A percentile compares a stretch with the other conserved stretches of the same genome.
Conservation (phyloP, 768 basidiomycete genomes). For the Pulveroboletus ravenelii region DNA sequence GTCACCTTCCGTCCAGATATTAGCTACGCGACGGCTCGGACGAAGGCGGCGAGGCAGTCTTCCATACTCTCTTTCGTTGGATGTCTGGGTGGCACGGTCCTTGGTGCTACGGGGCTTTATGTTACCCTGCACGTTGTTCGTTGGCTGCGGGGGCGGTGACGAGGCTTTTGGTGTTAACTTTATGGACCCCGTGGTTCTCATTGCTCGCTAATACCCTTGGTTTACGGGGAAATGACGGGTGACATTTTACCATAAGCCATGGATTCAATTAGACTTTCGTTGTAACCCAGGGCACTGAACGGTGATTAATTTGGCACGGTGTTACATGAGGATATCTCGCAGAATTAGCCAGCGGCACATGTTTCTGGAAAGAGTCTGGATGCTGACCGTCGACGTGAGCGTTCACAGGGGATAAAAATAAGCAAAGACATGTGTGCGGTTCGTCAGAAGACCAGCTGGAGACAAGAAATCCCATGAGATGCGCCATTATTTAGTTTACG, state of each 20-base stretch:
- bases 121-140: conserved; percentile 12
- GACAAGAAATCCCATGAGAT: conserved; percentile 25
- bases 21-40: conserved; percentile 77
- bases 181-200: conserved; percentile 30
- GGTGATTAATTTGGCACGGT: conserved; percentile 33
- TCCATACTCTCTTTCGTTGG: conserved; percentile 49
- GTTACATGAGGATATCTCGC: conserved; percentile 31
- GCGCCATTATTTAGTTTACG: conserved; percentile 33
- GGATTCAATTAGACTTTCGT: conserved; percentile 20
- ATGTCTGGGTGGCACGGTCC: conserved; percentile 42
- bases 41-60: conserved; percentile 67
- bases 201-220: conserved; percentile 25
- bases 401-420: conserved; percentile 35
- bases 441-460: conserved; percentile 7
- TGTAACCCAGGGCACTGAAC: conserved; percentile 22
- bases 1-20: conserved; percentile 96
- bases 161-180: conserved; percentile 22
- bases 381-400: conserved; percentile 8
- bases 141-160: conserved; percentile 22
- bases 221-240: conserved; percentile 19
- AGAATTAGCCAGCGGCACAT: conserved; percentile 23
- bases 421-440: conserved; percentile 17
- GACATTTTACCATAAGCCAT: conserved; percentile 15
- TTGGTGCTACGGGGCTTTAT: conserved; percentile 43
- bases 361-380: conserved; percentile 20